Evolutionary conservation across 2,329 filamentous ascomycete genomes (phyloP), one percentile per base, ranked within the genome.

Genomic region (Botrytis byssoidea): DNA sequence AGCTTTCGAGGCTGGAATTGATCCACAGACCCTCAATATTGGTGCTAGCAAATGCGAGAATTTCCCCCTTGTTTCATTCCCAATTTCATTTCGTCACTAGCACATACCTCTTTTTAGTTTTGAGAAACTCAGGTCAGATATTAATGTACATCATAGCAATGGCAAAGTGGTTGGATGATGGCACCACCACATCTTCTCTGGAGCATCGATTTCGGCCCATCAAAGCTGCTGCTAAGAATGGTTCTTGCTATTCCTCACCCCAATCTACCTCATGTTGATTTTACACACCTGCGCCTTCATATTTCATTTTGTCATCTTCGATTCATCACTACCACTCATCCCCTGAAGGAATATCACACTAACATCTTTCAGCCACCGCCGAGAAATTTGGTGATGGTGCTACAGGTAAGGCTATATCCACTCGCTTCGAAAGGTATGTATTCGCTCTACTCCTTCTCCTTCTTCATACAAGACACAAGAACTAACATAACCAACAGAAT

Each of bases 1-100:
- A 4, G 84, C 85, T 4, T 83, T 84, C n/a, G 81, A 82, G 35
- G 79, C 81, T 1, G 86, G 85, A 40, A 81, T 84, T 61, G 84
- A 87, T 77, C 86, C 88, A n/a, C 72, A 76, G 44, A 66, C 65
- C 29, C 65, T 80, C 10, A 63, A 44, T 16, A 76, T 80, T 66
- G 75, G 75, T 40, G 37, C 25, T 44, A 57, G 16, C 66, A 72
- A 77, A 73, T 68, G 74, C 73, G 51, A 72, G 71, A 73, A 71
- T 16, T 60, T 67, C 72, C 64, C 59, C 60, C 4, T 51, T 68
- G 14, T 18, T 4, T 10, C 37, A 20, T 20, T 1, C 20, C 29
- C 3, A 4, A 51, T 22, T 55, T n/a, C 44, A 69, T 68, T 12
- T 60, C 60, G 63, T 57, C 59, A 73, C 42, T 64, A 71, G 51